phyloP scores from a whole-genome alignment of 2,329 filamentous ascomycete species.

The Phyllosticta citriasiana region DNA sequence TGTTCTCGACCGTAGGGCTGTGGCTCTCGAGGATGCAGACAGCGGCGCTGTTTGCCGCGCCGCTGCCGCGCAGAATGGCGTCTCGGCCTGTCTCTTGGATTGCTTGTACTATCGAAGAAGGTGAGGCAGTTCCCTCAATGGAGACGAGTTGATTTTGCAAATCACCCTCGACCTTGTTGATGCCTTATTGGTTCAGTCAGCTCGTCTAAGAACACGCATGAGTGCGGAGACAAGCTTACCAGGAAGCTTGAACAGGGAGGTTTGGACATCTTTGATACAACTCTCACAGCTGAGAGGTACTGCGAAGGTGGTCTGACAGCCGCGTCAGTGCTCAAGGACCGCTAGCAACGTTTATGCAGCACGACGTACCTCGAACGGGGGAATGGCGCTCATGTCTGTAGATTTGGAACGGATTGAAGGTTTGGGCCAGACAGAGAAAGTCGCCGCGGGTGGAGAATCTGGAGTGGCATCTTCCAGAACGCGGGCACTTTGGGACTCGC shows the following conservation, averaged over 20 bases:
- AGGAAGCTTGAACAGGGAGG: constrained; percentile 62
- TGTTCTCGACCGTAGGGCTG: constrained; percentile 47
- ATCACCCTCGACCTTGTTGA: constrained; percentile 73
- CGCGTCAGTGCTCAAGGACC: not conserved
- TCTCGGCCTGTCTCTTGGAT: constrained; percentile 87
- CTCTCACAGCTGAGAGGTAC: constrained; percentile 86
- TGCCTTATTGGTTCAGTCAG: constrained; percentile 44
- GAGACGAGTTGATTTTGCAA: constrained; percentile 74
- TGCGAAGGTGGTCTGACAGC: constrained; percentile 72
- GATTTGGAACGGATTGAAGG: not conserved
- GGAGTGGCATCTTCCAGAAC: constrained; percentile 8
- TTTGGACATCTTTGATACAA: constrained; percentile 80
- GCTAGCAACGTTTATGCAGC: not conserved
- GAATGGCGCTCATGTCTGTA: constrained; percentile 9
- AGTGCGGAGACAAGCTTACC: constrained; percentile 34
- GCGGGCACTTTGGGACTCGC: not conserved
- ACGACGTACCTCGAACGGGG: constrained; percentile 19
- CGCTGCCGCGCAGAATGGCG: constrained; percentile 85
- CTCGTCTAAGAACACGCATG: constrained; percentile 11
- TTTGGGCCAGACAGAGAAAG: not conserved
- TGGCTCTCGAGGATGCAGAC: constrained; percentile 95
- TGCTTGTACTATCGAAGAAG: constrained; percentile 77
- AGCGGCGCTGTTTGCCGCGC: constrained; percentile 74
- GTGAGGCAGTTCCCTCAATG: constrained; percentile 81
- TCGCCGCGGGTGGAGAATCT: not conserved